These are phyloP conservation scores for Termitomyces bulborhizus DNA, from an alignment of 768 basidiomycete genomes.

Conservation along the genomic window DNA sequence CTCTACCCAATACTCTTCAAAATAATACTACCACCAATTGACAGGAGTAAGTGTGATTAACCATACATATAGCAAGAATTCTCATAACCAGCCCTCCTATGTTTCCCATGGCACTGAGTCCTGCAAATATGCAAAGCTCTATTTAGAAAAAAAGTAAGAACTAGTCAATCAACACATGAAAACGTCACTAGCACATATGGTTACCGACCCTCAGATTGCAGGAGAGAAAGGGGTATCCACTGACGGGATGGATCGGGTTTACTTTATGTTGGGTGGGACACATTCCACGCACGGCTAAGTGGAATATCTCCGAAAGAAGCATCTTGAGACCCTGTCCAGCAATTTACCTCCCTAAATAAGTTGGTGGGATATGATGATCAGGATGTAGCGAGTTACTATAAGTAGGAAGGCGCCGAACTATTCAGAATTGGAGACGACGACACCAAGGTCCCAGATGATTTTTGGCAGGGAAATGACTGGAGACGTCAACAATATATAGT, in stretches of 20 bases:
- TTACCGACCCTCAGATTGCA: too few species aligned
- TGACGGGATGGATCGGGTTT: too few species aligned
- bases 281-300: too few species aligned
- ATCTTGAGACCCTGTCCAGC: slow-evolving; percentile 29
- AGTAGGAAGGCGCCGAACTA: slow-evolving; percentile 32
- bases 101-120: slow-evolving; percentile 37
- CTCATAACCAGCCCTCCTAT: slow-evolving; percentile 12
- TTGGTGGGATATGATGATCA: neutral
- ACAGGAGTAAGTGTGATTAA: slow-evolving; percentile 9
- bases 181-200: too few species aligned
- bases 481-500: slow-evolving; percentile 34
- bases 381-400: slow-evolving; percentile 2
- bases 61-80: neutral
- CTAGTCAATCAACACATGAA: neutral
- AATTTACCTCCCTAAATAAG: slow-evolving; percentile 20
- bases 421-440: slow-evolving; percentile 20
- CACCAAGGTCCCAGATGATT: slow-evolving; percentile 13
- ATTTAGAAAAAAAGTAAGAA: neutral
- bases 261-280: too few species aligned
- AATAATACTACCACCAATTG: slow-evolving; percentile 31
- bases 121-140: slow-evolving; percentile 31
- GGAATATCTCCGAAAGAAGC: too few species aligned
- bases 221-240: too few species aligned
- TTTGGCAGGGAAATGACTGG: slow-evolving; percentile 28
- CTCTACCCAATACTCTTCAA: slow-evolving; percentile 30